Conservation (phyloP, 2,329 filamentous ascomycete species). For the Aphanocladium album region DNA sequence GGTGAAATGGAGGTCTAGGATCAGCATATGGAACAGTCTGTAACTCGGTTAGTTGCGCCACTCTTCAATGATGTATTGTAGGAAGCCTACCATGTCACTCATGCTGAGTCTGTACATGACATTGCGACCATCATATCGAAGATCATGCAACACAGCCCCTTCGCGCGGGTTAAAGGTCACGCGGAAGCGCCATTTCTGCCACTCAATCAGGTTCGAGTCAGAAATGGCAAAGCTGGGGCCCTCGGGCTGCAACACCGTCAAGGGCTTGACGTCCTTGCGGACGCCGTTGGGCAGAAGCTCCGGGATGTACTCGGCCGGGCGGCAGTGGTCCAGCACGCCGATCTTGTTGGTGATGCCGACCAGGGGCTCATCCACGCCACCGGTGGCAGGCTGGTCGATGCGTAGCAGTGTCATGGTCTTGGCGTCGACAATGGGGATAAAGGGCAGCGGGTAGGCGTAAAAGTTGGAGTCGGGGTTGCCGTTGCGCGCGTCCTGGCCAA, state of each 20-base stretch:
- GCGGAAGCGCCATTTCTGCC: slow-evolving; percentile 65
- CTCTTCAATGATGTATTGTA: too few relatives aligned
- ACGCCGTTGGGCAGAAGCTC: slow-evolving; percentile 36
- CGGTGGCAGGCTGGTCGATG: slow-evolving; percentile 30
- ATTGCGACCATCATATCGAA: slow-evolving; percentile 60
- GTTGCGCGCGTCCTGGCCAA: slow-evolving; percentile 25
- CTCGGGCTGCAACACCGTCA: slow-evolving; percentile 41
- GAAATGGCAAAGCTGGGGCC: slow-evolving; percentile 37
- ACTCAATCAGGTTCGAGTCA: slow-evolving; percentile 40
- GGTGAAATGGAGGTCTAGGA: slow-evolving; percentile 56
- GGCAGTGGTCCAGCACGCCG: slow-evolving; percentile 26
- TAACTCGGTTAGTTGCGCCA: background rate
- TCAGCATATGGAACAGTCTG: slow-evolving; percentile 58
- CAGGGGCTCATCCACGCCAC: slow-evolving; percentile 24
- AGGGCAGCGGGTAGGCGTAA: slow-evolving; percentile 49
- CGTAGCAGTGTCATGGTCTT: slow-evolving; percentile 27
- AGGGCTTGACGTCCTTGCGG: slow-evolving; percentile 51
- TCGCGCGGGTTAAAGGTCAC: slow-evolving; percentile 67
- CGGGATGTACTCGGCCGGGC: slow-evolving; percentile 34
- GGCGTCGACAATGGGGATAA: slow-evolving; percentile 39
- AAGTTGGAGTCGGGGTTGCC: slow-evolving; percentile 47
- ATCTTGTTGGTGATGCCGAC: slow-evolving; percentile 16
- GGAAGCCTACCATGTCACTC: slow-evolving; percentile 55
- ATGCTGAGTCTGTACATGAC: slow-evolving; percentile 63
- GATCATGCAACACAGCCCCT: slow-evolving; percentile 63